Base-by-base conservation (phyloP, 2,329 filamentous ascomycete genomes). In the Lasiodiplodia sp. region DNA sequence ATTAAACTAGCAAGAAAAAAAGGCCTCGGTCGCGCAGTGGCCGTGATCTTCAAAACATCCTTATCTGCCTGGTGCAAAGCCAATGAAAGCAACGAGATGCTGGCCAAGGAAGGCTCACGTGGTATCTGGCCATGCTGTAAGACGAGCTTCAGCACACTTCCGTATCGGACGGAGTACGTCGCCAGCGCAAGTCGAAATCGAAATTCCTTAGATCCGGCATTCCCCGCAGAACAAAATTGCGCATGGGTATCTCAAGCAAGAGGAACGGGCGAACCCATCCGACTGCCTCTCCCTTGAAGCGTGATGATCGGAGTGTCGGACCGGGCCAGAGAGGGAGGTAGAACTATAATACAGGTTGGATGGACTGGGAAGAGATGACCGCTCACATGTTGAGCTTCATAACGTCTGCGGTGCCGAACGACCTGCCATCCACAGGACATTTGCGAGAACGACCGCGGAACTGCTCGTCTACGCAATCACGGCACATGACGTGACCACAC, bases 401-500 rank as follows among this genome's bases (percentile, higher is more conserved):
- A 70, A 93, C 89, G 78, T 99, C 96, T 80, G 92, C 92, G 78
- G 89, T 92, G 75, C 97, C 95, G 78, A 99, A 99, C 4, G 93
- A 89, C 80, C 92, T 92, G 75, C 92, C 93, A 84, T 96, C 99
- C 74, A 93, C 95, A 2, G 96, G 96, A 76, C 96, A 99, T 80
- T 98, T 98, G 73, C 96, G 88, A 82, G 95, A 94, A 44, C 96
- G 92, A 76, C 96, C 97, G 56, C 89, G 89, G 70, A 97, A 89
- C 68, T 96, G 90, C 75, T 96, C 92, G 72, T 97, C 93, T 28
- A 98, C 92, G 78, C 96, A 99, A 58, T 89, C 87, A 76, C 91
- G 90, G 86, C 96, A 99, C 80, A 98, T 97, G 60, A 97, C 88
- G 79, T 99, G 96, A 1, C 96, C 96, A 79, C 96, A 99, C 0